phyloP scores from a whole-genome alignment of 2,329 filamentous ascomycete species.

The Teratosphaeria viscida region DNA sequence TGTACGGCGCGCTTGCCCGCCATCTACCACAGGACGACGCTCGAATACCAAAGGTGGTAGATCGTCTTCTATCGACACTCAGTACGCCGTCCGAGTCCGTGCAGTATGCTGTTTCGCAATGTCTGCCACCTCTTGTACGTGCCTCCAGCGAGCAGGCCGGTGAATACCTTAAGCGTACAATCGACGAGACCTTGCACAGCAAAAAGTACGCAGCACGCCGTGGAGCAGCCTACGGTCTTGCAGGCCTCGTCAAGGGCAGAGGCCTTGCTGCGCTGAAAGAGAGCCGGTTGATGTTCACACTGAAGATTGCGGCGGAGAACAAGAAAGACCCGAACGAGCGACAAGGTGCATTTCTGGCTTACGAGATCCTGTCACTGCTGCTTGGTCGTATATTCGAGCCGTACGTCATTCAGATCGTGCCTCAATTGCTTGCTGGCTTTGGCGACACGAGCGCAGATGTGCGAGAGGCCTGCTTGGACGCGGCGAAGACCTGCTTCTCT shows the following conservation, averaged over 20 bases:
- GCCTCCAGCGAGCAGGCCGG: conserved; percentile 67
- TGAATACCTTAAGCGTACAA: conserved; percentile 68
- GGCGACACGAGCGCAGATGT: conserved; percentile 83
- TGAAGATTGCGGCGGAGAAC: conserved; percentile 79
- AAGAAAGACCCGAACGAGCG: conserved; percentile 86
- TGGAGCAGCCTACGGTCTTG: conserved; percentile 89
- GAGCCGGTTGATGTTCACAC: conserved; percentile 71
- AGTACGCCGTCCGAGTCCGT: conserved; percentile 94
- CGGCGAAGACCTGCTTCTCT: conserved; percentile 88
- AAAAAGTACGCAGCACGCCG: conserved; percentile 90
- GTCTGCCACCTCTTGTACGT: conserved; percentile 79
- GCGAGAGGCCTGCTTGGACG: conserved; percentile 82
- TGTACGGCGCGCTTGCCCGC: conserved; percentile 86
- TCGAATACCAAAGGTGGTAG: conserved; percentile 79
- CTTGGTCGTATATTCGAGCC: conserved; percentile 87
- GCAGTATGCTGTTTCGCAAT: conserved; percentile 91
- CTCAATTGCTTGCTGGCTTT: conserved; percentile 78
- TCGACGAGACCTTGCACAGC: conserved; percentile 71
- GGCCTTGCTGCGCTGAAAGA: conserved; percentile 75
- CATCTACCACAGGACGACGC: conserved; percentile 78
- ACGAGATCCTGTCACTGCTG: conserved; percentile 78
- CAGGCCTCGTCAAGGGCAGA: conserved; percentile 79
- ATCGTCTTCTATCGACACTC: conserved; percentile 73
- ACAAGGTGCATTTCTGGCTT: conserved; percentile 79
- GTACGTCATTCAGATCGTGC: conserved; percentile 91